Percentiles rank a stretch among this genome's conserved stretches.
Conservation (phyloP, 2,329 filamentous ascomycete genomes). For the Phialophora chinensis region DNA sequence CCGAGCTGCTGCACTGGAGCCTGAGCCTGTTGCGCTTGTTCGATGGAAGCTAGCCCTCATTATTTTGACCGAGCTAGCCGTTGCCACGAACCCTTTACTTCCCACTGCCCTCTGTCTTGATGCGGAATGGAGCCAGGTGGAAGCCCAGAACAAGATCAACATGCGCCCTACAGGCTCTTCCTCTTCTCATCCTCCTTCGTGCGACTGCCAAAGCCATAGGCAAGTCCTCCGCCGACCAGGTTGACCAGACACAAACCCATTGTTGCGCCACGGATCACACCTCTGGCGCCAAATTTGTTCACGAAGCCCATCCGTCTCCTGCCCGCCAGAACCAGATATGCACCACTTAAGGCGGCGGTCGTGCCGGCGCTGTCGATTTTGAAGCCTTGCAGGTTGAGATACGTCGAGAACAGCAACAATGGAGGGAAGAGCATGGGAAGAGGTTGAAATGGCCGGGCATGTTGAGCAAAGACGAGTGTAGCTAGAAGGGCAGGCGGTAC, state of each 20-base stretch:
- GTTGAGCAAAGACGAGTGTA: slow-evolving; percentile 69
- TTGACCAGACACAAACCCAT: slow-evolving; percentile 56
- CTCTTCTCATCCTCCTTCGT: slow-evolving; percentile 45
- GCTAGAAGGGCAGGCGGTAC: slow-evolving; percentile 69
- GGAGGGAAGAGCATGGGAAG: slow-evolving; percentile 72
- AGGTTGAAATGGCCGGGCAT: slow-evolving; percentile 68
- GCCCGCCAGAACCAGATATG: slow-evolving; percentile 68
- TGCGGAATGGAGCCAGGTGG: not conserved
- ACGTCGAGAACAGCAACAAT: slow-evolving; percentile 68
- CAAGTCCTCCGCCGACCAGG: slow-evolving; percentile 53
- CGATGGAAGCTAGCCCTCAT: not conserved
- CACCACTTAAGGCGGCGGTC: slow-evolving; percentile 67
- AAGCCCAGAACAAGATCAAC: not conserved
- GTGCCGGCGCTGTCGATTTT: slow-evolving; percentile 68
- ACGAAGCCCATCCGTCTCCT: slow-evolving; percentile 58
- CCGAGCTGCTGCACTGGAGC: no score
- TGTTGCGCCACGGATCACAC: slow-evolving; percentile 52
- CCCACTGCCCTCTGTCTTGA: not conserved
- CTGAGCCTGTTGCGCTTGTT: not conserved
- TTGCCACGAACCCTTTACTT: not conserved
- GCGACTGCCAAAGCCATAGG: slow-evolving; percentile 53
- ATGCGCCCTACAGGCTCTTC: not conserved
- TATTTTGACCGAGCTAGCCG: not conserved
- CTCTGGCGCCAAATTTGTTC: slow-evolving; percentile 54
- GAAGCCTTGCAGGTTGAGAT: slow-evolving; percentile 68